phyloP scores from a whole-genome alignment of 352 stramenopile genomes.

The Phytophthora megakarya region DNA sequence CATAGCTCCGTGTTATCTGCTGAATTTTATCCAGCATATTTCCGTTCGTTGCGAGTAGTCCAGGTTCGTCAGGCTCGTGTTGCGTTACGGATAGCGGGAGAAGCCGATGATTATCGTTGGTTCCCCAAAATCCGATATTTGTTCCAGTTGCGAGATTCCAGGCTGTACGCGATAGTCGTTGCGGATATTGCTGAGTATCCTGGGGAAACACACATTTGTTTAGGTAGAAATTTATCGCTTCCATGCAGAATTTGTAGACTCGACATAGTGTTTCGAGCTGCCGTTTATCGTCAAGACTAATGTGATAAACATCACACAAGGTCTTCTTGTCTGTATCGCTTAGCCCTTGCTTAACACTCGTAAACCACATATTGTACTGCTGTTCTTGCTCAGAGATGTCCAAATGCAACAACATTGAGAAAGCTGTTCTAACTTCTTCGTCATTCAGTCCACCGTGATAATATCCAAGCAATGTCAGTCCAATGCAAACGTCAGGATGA shows the following conservation, averaged over 20 bases:
- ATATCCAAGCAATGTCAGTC: conserved; percentile 86
- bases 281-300: conserved; percentile 71
- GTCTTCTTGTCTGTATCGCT: conserved; percentile 22
- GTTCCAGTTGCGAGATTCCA: conserved; percentile 82
- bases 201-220: conserved; percentile 81
- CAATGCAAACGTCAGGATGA: conserved; percentile 86
- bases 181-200: conserved; percentile 84
- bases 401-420: conserved; percentile 65
- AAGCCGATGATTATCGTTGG: conserved; percentile 88
- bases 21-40: conserved; percentile 86
- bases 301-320: conserved; percentile 61
- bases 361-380: conserved; percentile 78
- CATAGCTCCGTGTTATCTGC: conserved; percentile 38
- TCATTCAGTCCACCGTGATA: conserved; percentile 76
- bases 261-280: conserved; percentile 64
- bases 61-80: conserved; percentile 51
- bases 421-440: conserved; percentile 52
- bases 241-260: conserved; percentile 66
- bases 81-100: conserved; percentile 75
- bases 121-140: conserved; percentile 88
- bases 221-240: conserved; percentile 87
- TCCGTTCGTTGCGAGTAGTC: conserved; percentile 78
- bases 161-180: conserved; percentile 67
- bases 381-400: conserved; percentile 63
- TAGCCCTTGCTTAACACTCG: conserved; percentile 28